These are phyloP conservation scores for Calocybe gangraenosa DNA, from an alignment of 768 basidiomycete species.

Conservation along the genomic window DNA sequence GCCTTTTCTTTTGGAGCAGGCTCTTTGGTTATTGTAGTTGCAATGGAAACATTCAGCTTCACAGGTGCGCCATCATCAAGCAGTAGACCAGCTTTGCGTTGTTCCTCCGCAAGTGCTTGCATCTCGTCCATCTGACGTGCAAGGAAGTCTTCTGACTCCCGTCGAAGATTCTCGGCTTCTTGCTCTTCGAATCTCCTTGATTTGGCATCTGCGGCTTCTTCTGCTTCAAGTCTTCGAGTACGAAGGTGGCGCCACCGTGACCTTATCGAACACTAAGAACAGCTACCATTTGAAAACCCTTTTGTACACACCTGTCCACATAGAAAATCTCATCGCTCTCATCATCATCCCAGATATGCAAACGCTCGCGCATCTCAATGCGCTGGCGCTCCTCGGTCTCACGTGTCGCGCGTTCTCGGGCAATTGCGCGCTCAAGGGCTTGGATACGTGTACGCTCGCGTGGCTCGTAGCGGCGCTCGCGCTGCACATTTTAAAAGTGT, in stretches of 20 bases:
- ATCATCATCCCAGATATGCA: conserved; percentile 91
- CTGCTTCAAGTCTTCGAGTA: conserved; percentile 62
- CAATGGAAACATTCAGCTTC: conserved; percentile 74
- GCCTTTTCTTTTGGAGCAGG: conserved; percentile 45
- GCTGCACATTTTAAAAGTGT: conserved; percentile 36
- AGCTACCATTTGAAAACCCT: neutral
- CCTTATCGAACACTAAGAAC: conserved; percentile 30
- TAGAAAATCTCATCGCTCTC: conserved; percentile 93
- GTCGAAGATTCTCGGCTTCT: conserved; percentile 81
- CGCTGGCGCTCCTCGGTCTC: conserved; percentile 81
- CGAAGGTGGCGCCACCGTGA: conserved; percentile 83
- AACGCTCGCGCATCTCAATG: conserved; percentile 71
- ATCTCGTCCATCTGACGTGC: conserved; percentile 95
- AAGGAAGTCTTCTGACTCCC: conserved; percentile 91
- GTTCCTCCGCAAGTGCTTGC: conserved; percentile 86
- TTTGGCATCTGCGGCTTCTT: conserved; percentile 81
- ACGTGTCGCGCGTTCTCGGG: conserved; percentile 63
- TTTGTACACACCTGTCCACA: conserved; percentile 67
- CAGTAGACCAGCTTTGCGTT: conserved; percentile 85
- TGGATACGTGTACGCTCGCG: conserved; percentile 82
- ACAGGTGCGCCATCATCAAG: conserved; percentile 92
- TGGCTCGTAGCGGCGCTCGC: conserved; percentile 91
- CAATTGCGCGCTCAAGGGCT: conserved; percentile 70
- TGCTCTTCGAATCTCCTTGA: conserved; percentile 80
- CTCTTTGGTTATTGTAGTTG: conserved; percentile 41